Percentiles rank a stretch among this genome's conserved stretches.
These are phyloP conservation scores for Citrus sinensis DNA, from an alignment of 345 rosid species.

Conservation along the genomic window DVS_A1.0 CM039168.1:23421501-23422000, in stretches of 20 bases:
- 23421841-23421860: not conserved
- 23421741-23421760: not conserved
- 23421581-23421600: not conserved
- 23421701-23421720: not conserved
- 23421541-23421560: not conserved
- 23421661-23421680: too few species aligned
- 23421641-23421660: not conserved
- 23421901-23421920: not conserved
- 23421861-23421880: not conserved
- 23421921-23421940: not conserved
- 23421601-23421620: not conserved
- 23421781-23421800: not conserved
- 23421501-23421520: not conserved
- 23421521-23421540: not conserved
- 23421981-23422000: not conserved
- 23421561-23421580: not conserved
- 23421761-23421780: not conserved
- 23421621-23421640: too few species aligned
- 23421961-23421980: too few species aligned
- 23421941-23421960: not conserved
- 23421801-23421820: not conserved
- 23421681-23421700: too few species aligned
- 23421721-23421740: not conserved
- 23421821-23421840: not conserved
- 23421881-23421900: not conserved